Evolutionary conservation across 345 rosid species (phyloP), one percentile per base, ranked within the genome.

Genomic region (Populus pruinosa): DNA sequence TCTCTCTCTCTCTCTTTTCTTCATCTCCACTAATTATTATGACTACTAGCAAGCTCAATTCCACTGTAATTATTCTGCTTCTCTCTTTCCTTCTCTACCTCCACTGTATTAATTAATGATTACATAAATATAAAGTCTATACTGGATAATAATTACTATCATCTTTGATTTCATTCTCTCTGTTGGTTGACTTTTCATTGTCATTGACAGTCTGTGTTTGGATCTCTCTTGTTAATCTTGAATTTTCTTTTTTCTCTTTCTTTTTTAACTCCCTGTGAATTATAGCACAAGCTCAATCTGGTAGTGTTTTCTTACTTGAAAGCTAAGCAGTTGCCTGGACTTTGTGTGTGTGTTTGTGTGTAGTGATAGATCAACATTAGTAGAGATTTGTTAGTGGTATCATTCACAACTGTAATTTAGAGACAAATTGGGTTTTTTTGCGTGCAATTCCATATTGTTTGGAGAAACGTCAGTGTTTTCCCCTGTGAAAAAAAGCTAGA

Each of bases 41-140:
- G 94, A 81, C 94, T 82, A 87, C 92, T 38, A 62, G 76, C 87
- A 80, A 89, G 83, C 70, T 86, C 77, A 74, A 83, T 80, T 41
- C 88, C 31, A 72, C 87, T 82, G 94, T 91, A 88, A 77, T 72
- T 29, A 72, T 59, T 75, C 56, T 61, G 64, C 77, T 78, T 56
- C 62, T 79, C 72, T 49, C 31, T 67, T 6, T 38, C 27, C 35
- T 17, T 56, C 6, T 8, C 16, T 18, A 17, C 38, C 17, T 41
- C 35, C 0, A 35, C 7, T 2, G 25, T 20, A 11, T 33, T 9
- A 13, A n/a, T 56, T 21, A 56, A n/a, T 59, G n/a, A n/a, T 10
- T 21, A 56, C 7, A 8, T 8, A n/a, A 9, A 47, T 14, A 47
- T 47, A 47, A 33, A 12, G 50, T 47, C 17, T 47, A 14, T 47